Conservation (phyloP, 225 moss, liverwort and hornwort genomes). For the Bryum argenteum region DNA sequence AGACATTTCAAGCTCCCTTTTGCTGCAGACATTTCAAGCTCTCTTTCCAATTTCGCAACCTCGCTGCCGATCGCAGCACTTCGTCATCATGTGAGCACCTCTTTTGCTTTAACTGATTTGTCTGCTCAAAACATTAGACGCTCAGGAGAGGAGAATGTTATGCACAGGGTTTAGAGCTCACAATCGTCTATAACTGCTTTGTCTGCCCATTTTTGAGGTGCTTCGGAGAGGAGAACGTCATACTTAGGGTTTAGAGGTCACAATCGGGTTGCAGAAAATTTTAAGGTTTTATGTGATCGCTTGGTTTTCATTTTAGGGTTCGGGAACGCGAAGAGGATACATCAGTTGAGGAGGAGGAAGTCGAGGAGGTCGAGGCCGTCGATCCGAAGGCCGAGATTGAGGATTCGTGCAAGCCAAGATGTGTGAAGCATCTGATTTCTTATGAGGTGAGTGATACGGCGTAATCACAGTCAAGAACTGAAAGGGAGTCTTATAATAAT, state of each 20-base stretch:
- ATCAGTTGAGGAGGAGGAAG: slow-evolving; percentile 38
- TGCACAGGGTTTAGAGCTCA: slow-evolving; percentile 1
- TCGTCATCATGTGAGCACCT: slow-evolving; percentile 26
- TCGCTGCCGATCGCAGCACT: background rate
- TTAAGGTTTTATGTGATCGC: slow-evolving; percentile 1
- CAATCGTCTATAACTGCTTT: background rate
- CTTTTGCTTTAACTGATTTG: background rate
- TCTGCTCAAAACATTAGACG: background rate
- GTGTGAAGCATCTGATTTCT: slow-evolving; percentile 72
- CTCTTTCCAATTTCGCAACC: background rate
- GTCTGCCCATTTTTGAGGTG: background rate
- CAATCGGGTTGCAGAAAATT: too few relatives aligned
- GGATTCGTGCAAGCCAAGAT: slow-evolving; percentile 81
- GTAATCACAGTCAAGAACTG: background rate
- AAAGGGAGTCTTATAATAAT: too few relatives aligned
- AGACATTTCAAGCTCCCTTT: background rate
- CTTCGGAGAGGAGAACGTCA: background rate
- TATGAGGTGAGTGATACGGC: slow-evolving; percentile 53
- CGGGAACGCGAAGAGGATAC: slow-evolving; percentile 32
- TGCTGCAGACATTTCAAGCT: background rate
- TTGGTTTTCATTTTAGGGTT: slow-evolving; percentile 20
- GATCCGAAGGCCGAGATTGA: slow-evolving; percentile 79
- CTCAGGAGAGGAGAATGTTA: background rate
- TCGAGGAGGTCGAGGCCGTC: slow-evolving; percentile 45
- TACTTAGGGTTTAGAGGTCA: background rate